Evolutionary conservation across 2,329 filamentous ascomycete species (phyloP), one percentile per base, ranked within the genome.

Genomic region (Exophiala phaeomuriformis): DNA sequence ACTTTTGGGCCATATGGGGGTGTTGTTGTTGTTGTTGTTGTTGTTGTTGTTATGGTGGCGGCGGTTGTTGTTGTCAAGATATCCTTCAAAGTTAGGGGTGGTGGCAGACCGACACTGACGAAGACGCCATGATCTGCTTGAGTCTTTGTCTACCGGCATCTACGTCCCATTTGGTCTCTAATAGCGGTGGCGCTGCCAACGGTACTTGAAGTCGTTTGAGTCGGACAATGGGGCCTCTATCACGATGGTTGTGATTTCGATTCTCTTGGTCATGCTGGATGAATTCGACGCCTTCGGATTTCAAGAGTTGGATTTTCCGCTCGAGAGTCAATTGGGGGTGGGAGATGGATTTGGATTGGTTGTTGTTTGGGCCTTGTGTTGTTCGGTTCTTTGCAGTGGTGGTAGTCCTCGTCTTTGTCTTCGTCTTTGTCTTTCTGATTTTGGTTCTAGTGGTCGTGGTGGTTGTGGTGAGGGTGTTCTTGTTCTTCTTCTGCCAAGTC

Each of bases 401-500:
- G 33, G 33, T 35, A 6, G 33, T 35, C 33, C 6, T 35, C 33
- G 33, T 35, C 10, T 6, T 35, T 10, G 33, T 72, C 64, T 72
- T 10, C 49, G 19, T 19, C 19, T 19, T 19, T 19, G 19, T 19
- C 19, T 19, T 19, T 19, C 19, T 19, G 19, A 19, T 19, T 19
- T 19, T 19, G 19, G 19, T 19, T 19, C 19, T 19, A 19, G 19
- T 19, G 19, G 19, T 19, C 19, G 33, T 35, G 33, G 5, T 10
- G 39, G 39, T 28, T 8, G 10, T n/a, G n/a, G 39, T 41, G 39
- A 7, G 5, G 39, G n/a, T 41, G n/a, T 41, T 27, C 12, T 5
- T 41, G 39, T 41, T 73, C 5, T 68, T 70, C 28, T 74, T 71
- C 51, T 72, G 64, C 74, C 74, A 77, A 19, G 19, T 19, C 43